Evolutionary conservation across 805 yeast species (phyloP).

Genomic region (Teunomyces panamensis): DNA sequence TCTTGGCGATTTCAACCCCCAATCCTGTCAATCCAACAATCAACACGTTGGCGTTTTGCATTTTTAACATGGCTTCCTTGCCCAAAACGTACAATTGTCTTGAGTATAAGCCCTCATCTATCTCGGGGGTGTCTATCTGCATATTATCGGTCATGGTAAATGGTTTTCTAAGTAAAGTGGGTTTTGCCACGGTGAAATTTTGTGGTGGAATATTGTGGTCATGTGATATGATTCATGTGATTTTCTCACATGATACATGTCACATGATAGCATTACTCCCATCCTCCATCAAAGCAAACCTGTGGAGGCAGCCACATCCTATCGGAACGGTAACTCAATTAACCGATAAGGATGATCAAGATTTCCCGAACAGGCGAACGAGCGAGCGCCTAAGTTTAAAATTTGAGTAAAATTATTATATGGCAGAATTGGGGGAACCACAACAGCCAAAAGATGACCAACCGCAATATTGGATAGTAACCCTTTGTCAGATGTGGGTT

Average conservation of each 20-base stretch:
- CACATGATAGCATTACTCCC: background rate
- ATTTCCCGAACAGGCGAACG: background rate
- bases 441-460: background rate
- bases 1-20: constrained; percentile 95
- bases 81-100: constrained; percentile 96
- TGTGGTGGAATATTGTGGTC: background rate
- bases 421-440: background rate
- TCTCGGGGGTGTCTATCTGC: constrained; percentile 48
- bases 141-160: constrained; percentile 25
- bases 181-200: background rate
- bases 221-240: background rate
- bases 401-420: background rate
- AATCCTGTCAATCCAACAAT: constrained; percentile 88
- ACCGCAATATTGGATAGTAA: too few relatives aligned
- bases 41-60: constrained; percentile 92
- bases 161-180: background rate
- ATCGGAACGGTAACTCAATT: too few relatives aligned
- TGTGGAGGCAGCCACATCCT: too few relatives aligned
- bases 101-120: constrained; percentile 93
- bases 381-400: background rate
- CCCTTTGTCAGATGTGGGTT: background rate
- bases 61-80: constrained; percentile 95
- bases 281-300: too few relatives aligned
- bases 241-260: background rate
- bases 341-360: background rate